phyloP scores from a whole-genome alignment of 2,329 filamentous ascomycete species.

The Epicoccum sorghinum region DNA sequence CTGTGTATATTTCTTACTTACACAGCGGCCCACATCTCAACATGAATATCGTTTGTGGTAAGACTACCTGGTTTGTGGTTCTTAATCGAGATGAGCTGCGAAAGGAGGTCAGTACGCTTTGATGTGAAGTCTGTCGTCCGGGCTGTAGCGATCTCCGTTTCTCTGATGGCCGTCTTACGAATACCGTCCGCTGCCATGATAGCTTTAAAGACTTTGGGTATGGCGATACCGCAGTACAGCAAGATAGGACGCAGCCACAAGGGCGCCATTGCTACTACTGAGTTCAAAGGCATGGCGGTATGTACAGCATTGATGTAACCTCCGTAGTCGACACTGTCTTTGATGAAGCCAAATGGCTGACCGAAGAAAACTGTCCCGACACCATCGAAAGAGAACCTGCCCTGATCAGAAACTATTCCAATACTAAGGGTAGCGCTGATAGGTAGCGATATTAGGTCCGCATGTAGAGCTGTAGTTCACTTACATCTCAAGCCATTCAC shows the following conservation, averaged over 20 bases:
- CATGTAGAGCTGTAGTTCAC: not conserved
- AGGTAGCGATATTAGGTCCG: not conserved
- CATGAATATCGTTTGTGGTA: slow-evolving; percentile 31
- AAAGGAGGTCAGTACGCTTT: slow-evolving; percentile 38
- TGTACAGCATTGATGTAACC: slow-evolving; percentile 40
- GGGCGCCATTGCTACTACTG: slow-evolving; percentile 16
- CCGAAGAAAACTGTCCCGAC: slow-evolving; percentile 29
- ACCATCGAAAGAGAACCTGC: slow-evolving; percentile 23
- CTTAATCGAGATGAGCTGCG: slow-evolving; percentile 38
- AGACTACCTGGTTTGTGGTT: slow-evolving; percentile 38
- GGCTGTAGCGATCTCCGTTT: slow-evolving; percentile 20
- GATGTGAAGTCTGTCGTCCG: slow-evolving; percentile 16
- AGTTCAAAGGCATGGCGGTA: slow-evolving; percentile 37
- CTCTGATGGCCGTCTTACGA: slow-evolving; percentile 21
- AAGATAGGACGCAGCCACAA: slow-evolving; percentile 14
- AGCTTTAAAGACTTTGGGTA: slow-evolving; percentile 33
- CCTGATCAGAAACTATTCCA: not conserved
- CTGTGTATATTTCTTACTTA: slow-evolving; percentile 20
- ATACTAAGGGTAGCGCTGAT: not conserved
- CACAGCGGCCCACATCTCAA: slow-evolving; percentile 39
- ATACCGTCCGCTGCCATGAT: slow-evolving; percentile 25
- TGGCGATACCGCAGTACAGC: slow-evolving; percentile 12
- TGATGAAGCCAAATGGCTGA: slow-evolving; percentile 28
- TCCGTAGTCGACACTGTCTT: slow-evolving; percentile 26
- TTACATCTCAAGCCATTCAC: slow-evolving; percentile 41